These are phyloP conservation scores for Aspergillus sp. DNA, from an alignment of 2,329 filamentous ascomycete genomes.

Conservation along the genomic window DNA sequence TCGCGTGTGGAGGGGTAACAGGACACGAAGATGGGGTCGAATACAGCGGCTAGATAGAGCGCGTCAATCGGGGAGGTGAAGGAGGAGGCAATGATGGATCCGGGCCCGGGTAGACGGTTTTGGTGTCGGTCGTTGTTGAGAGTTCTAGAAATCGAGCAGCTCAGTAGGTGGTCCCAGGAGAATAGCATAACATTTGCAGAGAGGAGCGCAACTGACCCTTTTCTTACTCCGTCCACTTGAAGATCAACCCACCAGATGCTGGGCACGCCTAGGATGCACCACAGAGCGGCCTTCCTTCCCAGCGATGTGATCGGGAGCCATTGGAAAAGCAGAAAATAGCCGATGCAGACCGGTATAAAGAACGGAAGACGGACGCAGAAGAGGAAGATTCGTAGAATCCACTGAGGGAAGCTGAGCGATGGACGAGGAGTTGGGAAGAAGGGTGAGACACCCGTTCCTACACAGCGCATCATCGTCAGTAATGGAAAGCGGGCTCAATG, in stretches of 20 bases:
- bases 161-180: neutral
- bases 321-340: constrained; percentile 81
- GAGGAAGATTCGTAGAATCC: constrained; percentile 68
- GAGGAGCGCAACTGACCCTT: constrained; percentile 59
- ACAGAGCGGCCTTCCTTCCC: constrained; percentile 79
- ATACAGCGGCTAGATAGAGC: constrained; percentile 91
- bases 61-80: constrained; percentile 93
- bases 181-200: neutral
- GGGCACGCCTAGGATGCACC: constrained; percentile 82
- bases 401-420: constrained; percentile 59
- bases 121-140: constrained; percentile 69
- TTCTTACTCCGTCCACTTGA: constrained; percentile 95
- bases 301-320: constrained; percentile 72
- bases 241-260: constrained; percentile 98
- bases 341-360: constrained; percentile 65
- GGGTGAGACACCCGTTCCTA: constrained; percentile 92
- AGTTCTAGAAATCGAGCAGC: constrained; percentile 47
- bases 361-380: constrained; percentile 80
- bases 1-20: constrained; percentile 74
- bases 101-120: constrained; percentile 73
- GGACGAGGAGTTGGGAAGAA: constrained; percentile 81
- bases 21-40: constrained; percentile 90
- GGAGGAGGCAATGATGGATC: constrained; percentile 82
- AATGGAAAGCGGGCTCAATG: neutral
- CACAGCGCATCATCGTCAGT: constrained; percentile 9